phyloP scores from a whole-genome alignment of 1,284 basidiomycete genomes.

The Heimioporus punctisporus region DNA sequence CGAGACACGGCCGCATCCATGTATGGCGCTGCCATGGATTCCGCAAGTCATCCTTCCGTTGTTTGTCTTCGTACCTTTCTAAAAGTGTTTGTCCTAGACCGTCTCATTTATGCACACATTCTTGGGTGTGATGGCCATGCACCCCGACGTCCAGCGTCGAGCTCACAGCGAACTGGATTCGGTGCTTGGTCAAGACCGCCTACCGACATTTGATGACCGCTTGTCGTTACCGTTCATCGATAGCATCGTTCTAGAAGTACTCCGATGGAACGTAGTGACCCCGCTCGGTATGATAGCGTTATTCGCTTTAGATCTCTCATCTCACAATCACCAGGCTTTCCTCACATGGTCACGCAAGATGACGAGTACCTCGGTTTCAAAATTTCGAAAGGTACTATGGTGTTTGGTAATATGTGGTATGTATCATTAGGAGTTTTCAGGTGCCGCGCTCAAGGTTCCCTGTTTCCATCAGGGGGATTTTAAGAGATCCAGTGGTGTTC shows the following conservation, averaged over 20 bases:
- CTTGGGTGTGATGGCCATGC: slow-evolving; percentile 9
- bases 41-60: neutral
- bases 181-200: slow-evolving; percentile 5
- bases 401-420: slow-evolving; percentile 1
- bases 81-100: neutral
- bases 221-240: slow-evolving; percentile 11
- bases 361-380: slow-evolving; percentile 15
- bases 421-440: neutral
- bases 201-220: slow-evolving; percentile 14
- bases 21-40: slow-evolving; percentile 14
- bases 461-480: slow-evolving; percentile 8
- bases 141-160: slow-evolving; percentile 9
- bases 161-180: slow-evolving; percentile 13
- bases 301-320: neutral
- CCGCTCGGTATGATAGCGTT: slow-evolving; percentile 8
- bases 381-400: slow-evolving; percentile 1
- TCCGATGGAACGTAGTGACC: slow-evolving; percentile 12
- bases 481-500: slow-evolving; percentile 13
- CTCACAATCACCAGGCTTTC: slow-evolving; percentile 3
- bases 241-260: slow-evolving; percentile 8
- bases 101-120: slow-evolving; percentile 8
- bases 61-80: neutral
- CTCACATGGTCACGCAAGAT: slow-evolving; percentile 13
- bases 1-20: slow-evolving; percentile 10
- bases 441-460: neutral